Evolutionary conservation across 768 basidiomycete genomes (phyloP).

Genomic region (Harrya chromipes): DNA sequence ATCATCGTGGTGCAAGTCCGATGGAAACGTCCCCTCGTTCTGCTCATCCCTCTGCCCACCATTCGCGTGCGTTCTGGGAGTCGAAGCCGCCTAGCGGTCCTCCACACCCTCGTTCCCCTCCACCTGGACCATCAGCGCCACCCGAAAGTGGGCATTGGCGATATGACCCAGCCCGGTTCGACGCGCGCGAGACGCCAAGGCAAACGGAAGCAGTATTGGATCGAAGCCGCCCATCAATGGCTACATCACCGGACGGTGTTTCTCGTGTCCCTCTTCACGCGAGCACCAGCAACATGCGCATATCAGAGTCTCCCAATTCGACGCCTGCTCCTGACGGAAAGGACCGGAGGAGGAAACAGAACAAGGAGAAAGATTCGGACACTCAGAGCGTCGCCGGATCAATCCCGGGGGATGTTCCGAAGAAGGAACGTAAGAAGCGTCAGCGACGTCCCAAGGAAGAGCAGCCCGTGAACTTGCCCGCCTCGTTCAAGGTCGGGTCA

Average conservation of each 20-base stretch:
- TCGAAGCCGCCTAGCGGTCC: conserved; percentile 44
- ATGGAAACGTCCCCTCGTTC: conserved; percentile 62
- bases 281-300: conserved; percentile 35
- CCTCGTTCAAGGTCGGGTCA: conserved; percentile 32
- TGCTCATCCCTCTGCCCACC: conserved; percentile 37
- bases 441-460: conserved; percentile 44
- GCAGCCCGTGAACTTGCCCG: conserved; percentile 30
- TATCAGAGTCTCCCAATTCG: conserved; percentile 61
- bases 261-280: conserved; percentile 28
- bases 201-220: conserved; percentile 29
- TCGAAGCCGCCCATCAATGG: conserved; percentile 38
- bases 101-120: conserved; percentile 31
- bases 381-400: conserved; percentile 32
- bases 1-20: conserved; percentile 46
- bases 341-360: conserved; percentile 41
- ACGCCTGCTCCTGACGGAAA: conserved; percentile 43
- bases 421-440: conserved; percentile 58
- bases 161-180: conserved; percentile 60
- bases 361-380: conserved; percentile 50
- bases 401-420: conserved; percentile 40
- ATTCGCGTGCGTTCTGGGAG: conserved; percentile 55
- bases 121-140: conserved; percentile 34
- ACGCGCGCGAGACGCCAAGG: conserved; percentile 41
- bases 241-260: conserved; percentile 45
- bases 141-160: conserved; percentile 48